A percentile compares a stretch with the other conserved stretches of the same genome.
Conservation (phyloP, 208 protist species). For the Acanthamoeba lenticulata region DNA sequence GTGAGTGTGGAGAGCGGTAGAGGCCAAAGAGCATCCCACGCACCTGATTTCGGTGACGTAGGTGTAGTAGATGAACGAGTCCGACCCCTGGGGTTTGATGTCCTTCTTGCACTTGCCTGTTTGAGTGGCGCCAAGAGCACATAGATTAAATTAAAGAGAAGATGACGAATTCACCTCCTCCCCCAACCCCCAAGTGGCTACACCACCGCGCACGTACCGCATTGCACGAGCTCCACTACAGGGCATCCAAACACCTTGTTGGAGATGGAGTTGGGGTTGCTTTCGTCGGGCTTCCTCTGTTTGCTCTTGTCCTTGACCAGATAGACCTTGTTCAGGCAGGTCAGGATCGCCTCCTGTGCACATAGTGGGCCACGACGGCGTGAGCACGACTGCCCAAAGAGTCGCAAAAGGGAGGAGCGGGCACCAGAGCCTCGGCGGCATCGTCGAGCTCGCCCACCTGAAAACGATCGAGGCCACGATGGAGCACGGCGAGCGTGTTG, state of each 20-base stretch:
- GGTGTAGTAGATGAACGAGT: slow-evolving; percentile 60
- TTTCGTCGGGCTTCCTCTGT: neutral
- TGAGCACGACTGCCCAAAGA: neutral
- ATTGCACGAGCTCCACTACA: neutral
- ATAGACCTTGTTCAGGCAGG: slow-evolving; percentile 37
- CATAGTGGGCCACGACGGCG: neutral
- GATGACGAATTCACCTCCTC: neutral
- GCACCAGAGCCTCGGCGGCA: slow-evolving; percentile 3
- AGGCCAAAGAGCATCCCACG: neutral
- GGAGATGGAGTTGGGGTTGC: slow-evolving; percentile 34
- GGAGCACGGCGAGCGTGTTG: neutral
- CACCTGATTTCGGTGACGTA: slow-evolving; percentile 41
- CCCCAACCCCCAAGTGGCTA: too few species aligned
- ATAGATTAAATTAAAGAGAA: neutral
- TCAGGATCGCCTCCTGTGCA: neutral
- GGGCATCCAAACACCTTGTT: slow-evolving; percentile 41
- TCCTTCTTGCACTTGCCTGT: slow-evolving; percentile 5
- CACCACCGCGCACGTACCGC: neutral
- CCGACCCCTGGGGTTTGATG: neutral
- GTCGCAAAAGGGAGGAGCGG: neutral
- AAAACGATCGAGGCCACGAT: neutral
- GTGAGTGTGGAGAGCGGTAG: neutral
- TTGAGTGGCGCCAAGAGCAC: too few species aligned
- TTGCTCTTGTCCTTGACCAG: neutral
- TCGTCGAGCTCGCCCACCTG: slow-evolving; percentile 39